A percentile compares a stretch with the other conserved stretches of the same genome.
Conservation (phyloP, 768 basidiomycete genomes). For the Xerocomus brunneocitrinus region DNA sequence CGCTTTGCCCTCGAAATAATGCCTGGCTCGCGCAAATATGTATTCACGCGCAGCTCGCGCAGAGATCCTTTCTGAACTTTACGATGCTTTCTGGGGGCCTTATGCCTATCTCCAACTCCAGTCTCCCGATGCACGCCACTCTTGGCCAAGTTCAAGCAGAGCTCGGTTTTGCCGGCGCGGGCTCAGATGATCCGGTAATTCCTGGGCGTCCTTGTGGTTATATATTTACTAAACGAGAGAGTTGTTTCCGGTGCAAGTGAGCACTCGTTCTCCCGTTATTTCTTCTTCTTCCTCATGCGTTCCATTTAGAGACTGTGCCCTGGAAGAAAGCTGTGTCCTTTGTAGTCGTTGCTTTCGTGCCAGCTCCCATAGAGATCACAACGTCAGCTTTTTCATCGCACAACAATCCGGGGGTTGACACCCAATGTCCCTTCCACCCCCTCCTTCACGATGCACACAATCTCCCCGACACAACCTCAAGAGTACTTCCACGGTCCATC, state of each 20-base stretch:
- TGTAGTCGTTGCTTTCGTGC: conserved; percentile 88
- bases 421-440: conserved; percentile 75
- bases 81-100: conserved; percentile 77
- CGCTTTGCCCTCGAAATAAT: conserved; percentile 76
- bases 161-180: conserved; percentile 52
- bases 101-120: conserved; percentile 60
- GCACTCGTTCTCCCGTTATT: conserved; percentile 27
- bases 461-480: conserved; percentile 36
- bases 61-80: conserved; percentile 78
- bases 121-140: conserved; percentile 57
- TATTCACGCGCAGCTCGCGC: conserved; percentile 71
- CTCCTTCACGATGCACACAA: conserved; percentile 29
- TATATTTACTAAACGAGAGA: conserved; percentile 88
- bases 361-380: conserved; percentile 83
- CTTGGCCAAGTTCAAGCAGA: conserved; percentile 68
- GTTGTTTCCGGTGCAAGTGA: conserved; percentile 92
- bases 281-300: neutral
- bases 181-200: conserved; percentile 52
- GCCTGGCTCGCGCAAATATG: conserved; percentile 74
- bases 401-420: conserved; percentile 78
- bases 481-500: conserved; percentile 38
- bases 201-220: conserved; percentile 79
- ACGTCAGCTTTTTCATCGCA: conserved; percentile 88
- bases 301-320: conserved; percentile 72
- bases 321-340: conserved; percentile 86